Evolutionary conservation across 2,329 filamentous ascomycete genomes (phyloP).

Genomic region (Capronia epimyces): DNA sequence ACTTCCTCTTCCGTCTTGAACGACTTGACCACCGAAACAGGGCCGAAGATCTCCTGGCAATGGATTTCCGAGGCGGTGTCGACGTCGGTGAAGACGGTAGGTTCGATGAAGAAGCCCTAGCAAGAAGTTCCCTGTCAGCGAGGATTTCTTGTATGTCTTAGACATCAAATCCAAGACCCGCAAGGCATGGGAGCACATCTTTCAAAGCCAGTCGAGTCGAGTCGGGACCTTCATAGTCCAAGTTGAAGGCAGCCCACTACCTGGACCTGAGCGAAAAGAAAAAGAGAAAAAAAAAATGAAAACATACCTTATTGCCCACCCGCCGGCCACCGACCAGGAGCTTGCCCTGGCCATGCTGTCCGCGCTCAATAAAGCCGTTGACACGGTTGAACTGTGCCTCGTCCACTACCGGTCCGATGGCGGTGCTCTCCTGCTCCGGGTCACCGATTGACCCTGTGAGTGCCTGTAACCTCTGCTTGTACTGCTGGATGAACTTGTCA

Average conservation of each 20-base stretch:
- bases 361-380: slow-evolving; percentile 38
- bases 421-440: slow-evolving; percentile 57
- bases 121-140: too few species aligned
- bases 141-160: too few species aligned
- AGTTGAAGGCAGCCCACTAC: too few species aligned
- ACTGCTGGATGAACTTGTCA: slow-evolving; percentile 51
- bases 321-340: slow-evolving; percentile 34
- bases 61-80: not conserved
- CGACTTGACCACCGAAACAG: slow-evolving; percentile 36
- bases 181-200: too few species aligned
- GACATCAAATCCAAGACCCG: too few species aligned
- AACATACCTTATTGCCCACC: not conserved
- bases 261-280: too few species aligned
- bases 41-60: not conserved
- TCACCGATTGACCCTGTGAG: slow-evolving; percentile 48
- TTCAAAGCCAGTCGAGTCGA: too few species aligned
- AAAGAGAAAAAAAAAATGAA: too few species aligned
- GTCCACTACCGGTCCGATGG: slow-evolving; percentile 42
- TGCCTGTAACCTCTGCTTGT: slow-evolving; percentile 33
- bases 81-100: slow-evolving; percentile 13
- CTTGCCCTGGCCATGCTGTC: slow-evolving; percentile 36
- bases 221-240: too few species aligned
- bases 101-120: not conserved
- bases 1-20: slow-evolving; percentile 38
- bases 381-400: slow-evolving; percentile 41